Conservation (phyloP, 345 rosid species). For the Mallotus nudiflorus region DNA sequence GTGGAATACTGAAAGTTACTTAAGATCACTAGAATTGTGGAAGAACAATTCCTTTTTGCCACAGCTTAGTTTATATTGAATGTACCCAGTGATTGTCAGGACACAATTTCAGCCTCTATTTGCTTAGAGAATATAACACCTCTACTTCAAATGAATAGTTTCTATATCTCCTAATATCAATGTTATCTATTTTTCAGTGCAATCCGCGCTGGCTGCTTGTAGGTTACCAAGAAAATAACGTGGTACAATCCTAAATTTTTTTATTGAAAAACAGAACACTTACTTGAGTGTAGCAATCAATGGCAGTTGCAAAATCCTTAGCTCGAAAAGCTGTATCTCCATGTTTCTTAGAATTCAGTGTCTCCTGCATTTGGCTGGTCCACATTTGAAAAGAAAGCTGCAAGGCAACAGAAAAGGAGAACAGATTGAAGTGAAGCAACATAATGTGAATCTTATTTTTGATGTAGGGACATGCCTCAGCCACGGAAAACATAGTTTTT, state of each 20-base stretch:
- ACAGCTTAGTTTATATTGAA: neutral
- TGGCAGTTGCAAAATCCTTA: constrained; percentile 73
- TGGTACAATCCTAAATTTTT: neutral
- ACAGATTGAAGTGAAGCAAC: neutral
- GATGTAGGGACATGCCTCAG: too few relatives aligned
- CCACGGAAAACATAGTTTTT: too few relatives aligned
- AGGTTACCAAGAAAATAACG: neutral
- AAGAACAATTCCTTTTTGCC: neutral
- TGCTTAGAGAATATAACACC: neutral
- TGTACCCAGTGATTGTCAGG: neutral
- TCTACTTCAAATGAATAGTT: neutral
- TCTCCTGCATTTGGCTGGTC: constrained; percentile 95
- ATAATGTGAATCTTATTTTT: neutral
- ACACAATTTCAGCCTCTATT: neutral
- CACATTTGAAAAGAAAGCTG: constrained; percentile 99
- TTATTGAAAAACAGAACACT: neutral
- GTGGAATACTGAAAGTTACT: neutral
- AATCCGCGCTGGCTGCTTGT: neutral
- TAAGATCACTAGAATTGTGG: neutral
- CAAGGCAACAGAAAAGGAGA: constrained; percentile 4
- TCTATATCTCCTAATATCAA: neutral
- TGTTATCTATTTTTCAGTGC: neutral
- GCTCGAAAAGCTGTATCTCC: constrained; percentile 92
- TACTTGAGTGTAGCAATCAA: constrained; percentile 79
- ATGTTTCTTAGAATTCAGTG: constrained; percentile 79